A percentile compares a stretch with the other conserved stretches of the same genome.
Evolutionary conservation across 1,284 basidiomycete species (phyloP).

Genomic region (Neonothopanus nambi): DNA sequence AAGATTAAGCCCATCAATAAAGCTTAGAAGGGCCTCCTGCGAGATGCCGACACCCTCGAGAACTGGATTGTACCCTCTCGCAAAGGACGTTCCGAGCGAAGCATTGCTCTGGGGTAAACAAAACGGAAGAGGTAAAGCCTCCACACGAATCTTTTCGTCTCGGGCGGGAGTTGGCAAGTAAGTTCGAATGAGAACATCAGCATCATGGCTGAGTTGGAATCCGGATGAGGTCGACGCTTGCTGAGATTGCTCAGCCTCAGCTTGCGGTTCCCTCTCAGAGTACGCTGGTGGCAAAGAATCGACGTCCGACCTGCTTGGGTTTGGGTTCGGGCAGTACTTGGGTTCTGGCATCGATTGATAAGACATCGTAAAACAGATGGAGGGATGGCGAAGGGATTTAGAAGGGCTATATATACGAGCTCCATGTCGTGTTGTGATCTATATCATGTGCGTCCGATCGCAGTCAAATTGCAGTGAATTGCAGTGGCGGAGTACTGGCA

Average conservation of each 20-base stretch:
- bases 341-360: no score
- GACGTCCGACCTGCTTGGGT: no score
- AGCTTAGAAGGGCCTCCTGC: slow-evolving; percentile 21
- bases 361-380: no score
- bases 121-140: slow-evolving; percentile 17
- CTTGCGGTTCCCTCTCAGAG: no score
- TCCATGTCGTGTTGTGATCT: no score
- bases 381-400: no score
- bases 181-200: slow-evolving; percentile 3
- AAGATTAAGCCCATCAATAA: slow-evolving; percentile 25
- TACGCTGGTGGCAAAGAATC: no score
- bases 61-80: slow-evolving; percentile 18
- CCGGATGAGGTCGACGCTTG: not conserved
- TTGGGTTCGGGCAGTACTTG: no score
- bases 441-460: no score
- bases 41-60: slow-evolving; percentile 18
- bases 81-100: slow-evolving; percentile 19
- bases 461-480: no score
- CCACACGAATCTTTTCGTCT: not conserved
- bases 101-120: slow-evolving; percentile 19
- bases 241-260: not conserved
- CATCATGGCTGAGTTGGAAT: slow-evolving; percentile 6
- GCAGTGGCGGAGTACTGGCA: no score
- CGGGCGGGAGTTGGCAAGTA: slow-evolving; percentile 2
- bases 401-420: no score